Evolutionary conservation across 306 rosid genomes (phyloP).

Genomic region (Quercus engelmannii): DNA sequence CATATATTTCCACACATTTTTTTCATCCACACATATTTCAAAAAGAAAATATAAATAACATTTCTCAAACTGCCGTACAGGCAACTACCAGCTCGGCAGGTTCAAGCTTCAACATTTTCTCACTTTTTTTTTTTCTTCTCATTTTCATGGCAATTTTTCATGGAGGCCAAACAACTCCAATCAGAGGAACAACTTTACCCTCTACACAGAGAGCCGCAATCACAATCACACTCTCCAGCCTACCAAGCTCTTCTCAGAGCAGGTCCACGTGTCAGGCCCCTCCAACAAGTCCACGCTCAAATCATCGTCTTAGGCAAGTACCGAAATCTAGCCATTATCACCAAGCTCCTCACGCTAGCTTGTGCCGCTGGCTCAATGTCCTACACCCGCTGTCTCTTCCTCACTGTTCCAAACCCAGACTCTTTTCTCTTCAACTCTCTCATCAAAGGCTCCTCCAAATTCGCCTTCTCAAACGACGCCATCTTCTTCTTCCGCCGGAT

Average conservation of each 20-base stretch:
- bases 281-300: slow-evolving; percentile 74
- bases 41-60: no score
- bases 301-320: slow-evolving; percentile 60
- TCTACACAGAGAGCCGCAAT: neutral
- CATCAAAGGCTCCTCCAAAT: slow-evolving; percentile 57
- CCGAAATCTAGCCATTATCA: slow-evolving; percentile 63
- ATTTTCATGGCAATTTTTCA: slow-evolving; percentile 15
- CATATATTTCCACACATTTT: no score
- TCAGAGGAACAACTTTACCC: neutral
- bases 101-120: neutral
- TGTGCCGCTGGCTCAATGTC: slow-evolving; percentile 68
- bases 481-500: slow-evolving; percentile 57
- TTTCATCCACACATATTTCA: no score
- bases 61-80: no score
- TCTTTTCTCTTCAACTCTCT: slow-evolving; percentile 69
- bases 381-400: slow-evolving; percentile 59
- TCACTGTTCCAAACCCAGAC: slow-evolving; percentile 54
- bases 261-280: slow-evolving; percentile 53
- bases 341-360: slow-evolving; percentile 68
- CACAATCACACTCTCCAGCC: slow-evolving; percentile 41
- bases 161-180: slow-evolving; percentile 36
- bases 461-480: slow-evolving; percentile 55
- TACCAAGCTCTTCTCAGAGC: slow-evolving; percentile 60
- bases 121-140: neutral
- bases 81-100: neutral